Evolutionary conservation across 78 protist species (phyloP).

Genomic region (Salpingoeca rosetta): DNA sequence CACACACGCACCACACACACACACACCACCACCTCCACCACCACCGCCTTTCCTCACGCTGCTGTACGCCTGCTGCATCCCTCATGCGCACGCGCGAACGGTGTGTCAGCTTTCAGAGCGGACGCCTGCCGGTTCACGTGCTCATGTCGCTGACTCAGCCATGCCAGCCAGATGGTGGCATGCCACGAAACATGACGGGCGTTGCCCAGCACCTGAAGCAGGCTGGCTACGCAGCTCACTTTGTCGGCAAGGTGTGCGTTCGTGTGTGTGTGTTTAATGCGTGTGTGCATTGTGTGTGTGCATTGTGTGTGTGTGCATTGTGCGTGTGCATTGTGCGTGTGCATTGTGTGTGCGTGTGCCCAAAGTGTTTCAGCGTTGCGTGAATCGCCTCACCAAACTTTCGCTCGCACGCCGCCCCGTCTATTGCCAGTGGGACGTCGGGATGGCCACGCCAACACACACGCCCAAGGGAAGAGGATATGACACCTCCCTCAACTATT

Average conservation of each 20-base stretch:
- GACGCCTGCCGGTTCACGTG: slow-evolving; percentile 37
- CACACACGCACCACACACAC: neutral
- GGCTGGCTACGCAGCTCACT: slow-evolving; percentile 30
- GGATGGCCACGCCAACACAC: slow-evolving; percentile 27
- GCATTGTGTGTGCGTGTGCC: no score
- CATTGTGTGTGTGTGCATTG: neutral
- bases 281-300: neutral
- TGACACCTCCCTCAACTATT: slow-evolving; percentile 29
- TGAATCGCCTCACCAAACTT: no score
- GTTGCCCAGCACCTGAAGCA: neutral
- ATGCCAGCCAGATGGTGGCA: neutral
- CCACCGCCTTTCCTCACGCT: no score
- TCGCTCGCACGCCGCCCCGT: no score
- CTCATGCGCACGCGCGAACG: no score
- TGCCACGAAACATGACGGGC: slow-evolving; percentile 35
- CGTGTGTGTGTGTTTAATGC: neutral
- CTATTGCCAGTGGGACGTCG: slow-evolving; percentile 31
- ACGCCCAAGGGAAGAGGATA: slow-evolving; percentile 41
- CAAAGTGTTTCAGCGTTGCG: no score
- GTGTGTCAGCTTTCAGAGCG: slow-evolving; percentile 28
- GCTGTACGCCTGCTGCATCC: no score
- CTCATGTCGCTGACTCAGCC: neutral
- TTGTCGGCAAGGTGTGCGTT: slow-evolving; percentile 19
- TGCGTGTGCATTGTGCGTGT: no score
- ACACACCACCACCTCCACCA: no score